These are phyloP conservation scores for Cladosporium colombiae DNA, from an alignment of 2,329 filamentous ascomycete species.

Conservation along the genomic window DNA sequence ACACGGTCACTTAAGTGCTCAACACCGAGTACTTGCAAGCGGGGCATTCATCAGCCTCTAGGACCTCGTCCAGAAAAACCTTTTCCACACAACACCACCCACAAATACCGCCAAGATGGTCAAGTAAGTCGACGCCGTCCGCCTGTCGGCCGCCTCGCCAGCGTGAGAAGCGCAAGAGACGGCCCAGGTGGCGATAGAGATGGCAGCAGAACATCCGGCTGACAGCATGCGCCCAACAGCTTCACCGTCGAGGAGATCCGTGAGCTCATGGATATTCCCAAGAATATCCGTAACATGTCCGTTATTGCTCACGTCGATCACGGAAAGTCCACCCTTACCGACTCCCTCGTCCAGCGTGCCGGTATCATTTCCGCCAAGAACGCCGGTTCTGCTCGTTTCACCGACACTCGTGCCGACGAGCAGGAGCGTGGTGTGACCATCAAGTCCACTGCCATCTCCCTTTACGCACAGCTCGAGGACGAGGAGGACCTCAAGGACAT, in stretches of 20 bases:
- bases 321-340: conserved; percentile 99
- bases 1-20: conserved; percentile 28
- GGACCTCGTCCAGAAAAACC: conserved; percentile 25
- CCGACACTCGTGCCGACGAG: conserved; percentile 95
- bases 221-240: conserved; percentile 60
- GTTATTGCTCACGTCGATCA: conserved; percentile 99
- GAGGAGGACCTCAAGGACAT: conserved; percentile 94
- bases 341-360: conserved; percentile 97
- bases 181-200: neutral
- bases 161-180: neutral
- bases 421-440: conserved; percentile 99
- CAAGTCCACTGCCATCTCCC: conserved; percentile 99
- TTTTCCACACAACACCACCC: conserved; percentile 27
- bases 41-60: conserved; percentile 29
- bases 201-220: conserved; percentile 41
- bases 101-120: conserved; percentile 93
- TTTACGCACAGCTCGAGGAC: conserved; percentile 82
- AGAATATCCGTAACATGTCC: conserved; percentile 91
- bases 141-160: neutral
- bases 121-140: conserved; percentile 71
- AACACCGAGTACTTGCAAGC: conserved; percentile 27
- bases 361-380: conserved; percentile 99
- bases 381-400: conserved; percentile 93
- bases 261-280: conserved; percentile 74
- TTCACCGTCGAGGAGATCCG: conserved; percentile 93